These are phyloP conservation scores for Scheffersomyces amazonensis DNA, from an alignment of 805 yeast species.

Conservation along the genomic window DNA sequence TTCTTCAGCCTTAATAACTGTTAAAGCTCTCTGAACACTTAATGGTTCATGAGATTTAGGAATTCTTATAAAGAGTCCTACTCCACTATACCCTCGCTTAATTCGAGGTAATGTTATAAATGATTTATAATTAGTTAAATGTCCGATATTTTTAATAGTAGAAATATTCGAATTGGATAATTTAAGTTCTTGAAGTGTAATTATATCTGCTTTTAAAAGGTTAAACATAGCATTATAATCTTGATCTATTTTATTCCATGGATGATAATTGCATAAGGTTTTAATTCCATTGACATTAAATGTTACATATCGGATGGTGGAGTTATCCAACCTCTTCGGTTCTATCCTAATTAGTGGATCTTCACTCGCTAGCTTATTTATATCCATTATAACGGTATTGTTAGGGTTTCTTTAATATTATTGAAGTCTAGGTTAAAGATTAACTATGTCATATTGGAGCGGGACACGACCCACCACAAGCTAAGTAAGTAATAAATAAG, in stretches of 20 bases:
- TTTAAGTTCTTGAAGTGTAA: constrained; percentile 88
- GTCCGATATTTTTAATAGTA: constrained; percentile 42
- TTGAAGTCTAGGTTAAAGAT: too few species aligned
- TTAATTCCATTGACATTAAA: constrained; percentile 86
- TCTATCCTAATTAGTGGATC: constrained; percentile 11
- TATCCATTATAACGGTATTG: constrained; percentile 1
- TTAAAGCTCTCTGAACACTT: constrained; percentile 31
- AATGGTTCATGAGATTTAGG: constrained; percentile 45
- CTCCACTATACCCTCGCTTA: constrained; percentile 90
- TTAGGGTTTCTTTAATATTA: too few species aligned
- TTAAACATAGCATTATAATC: constrained; percentile 46
- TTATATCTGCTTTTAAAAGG: constrained; percentile 63
- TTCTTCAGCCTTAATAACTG: constrained; percentile 77
- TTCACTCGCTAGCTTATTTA: neutral
- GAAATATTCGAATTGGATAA: constrained; percentile 30
- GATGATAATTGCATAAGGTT: constrained; percentile 77
- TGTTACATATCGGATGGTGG: constrained; percentile 49
- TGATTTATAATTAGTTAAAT: constrained; percentile 54
- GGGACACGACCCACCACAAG: too few species aligned
- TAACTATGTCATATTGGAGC: too few species aligned
- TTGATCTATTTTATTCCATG: constrained; percentile 61
- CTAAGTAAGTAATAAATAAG: too few species aligned
- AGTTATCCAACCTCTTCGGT: constrained; percentile 1
- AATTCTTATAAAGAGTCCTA: constrained; percentile 71
- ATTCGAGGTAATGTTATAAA: constrained; percentile 65